Conservation (phyloP, 2,329 filamentous ascomycete species). For the Sarocladium brachiariae region DNA sequence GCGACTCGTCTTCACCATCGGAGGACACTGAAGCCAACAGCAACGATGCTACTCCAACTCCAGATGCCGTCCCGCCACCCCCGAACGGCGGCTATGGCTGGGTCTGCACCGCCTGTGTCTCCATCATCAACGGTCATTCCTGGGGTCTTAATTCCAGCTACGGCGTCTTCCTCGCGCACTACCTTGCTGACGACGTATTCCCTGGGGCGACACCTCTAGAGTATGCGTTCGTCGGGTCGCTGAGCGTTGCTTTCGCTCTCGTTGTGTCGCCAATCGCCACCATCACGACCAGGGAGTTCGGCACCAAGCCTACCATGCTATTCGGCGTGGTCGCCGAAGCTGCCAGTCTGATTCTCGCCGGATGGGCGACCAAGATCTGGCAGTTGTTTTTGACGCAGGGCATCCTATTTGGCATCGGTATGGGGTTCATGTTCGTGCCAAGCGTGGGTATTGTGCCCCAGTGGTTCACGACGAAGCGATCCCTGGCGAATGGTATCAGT, state of each 20-base stretch:
- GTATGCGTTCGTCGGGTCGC: constrained; percentile 61
- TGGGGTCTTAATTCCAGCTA: constrained; percentile 49
- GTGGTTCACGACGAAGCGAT: constrained; percentile 65
- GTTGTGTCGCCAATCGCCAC: constrained; percentile 61
- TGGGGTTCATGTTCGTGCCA: constrained; percentile 70
- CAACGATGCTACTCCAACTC: neutral
- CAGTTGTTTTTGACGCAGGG: constrained; percentile 72
- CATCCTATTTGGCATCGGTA: constrained; percentile 67
- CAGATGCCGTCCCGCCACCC: constrained; percentile 19
- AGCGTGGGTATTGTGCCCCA: constrained; percentile 62
- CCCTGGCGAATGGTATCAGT: constrained; percentile 61
- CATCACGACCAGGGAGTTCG: constrained; percentile 46
- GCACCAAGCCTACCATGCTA: constrained; percentile 54
- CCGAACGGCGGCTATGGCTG: constrained; percentile 50
- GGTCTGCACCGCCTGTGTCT: constrained; percentile 25
- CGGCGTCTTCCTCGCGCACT: constrained; percentile 44
- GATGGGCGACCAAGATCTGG: constrained; percentile 61
- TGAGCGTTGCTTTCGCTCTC: constrained; percentile 37
- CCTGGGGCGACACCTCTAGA: constrained; percentile 52
- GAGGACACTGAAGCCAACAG: neutral
- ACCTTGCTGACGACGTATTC: constrained; percentile 48
- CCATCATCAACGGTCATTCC: constrained; percentile 29
- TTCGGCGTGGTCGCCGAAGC: constrained; percentile 57
- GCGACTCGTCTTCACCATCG: neutral
- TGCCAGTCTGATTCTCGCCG: constrained; percentile 57